These are phyloP conservation scores for Mycena epipterygia DNA, from an alignment of 768 basidiomycete genomes.

Conservation along the genomic window DNA sequence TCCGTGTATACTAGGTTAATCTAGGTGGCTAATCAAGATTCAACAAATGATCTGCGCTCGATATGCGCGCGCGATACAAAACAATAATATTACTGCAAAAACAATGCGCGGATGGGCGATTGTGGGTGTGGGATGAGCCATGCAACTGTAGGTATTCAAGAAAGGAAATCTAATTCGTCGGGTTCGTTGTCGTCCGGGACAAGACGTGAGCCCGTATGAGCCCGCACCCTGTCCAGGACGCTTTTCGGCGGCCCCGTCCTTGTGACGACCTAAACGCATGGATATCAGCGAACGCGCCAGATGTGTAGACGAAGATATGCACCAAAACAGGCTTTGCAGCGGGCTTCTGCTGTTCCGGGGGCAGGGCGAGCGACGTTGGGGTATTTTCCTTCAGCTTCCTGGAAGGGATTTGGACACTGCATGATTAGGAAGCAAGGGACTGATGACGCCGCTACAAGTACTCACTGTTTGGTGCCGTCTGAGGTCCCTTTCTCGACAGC, in stretches of 20 bases:
- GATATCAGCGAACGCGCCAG: not conserved
- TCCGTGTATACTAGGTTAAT: too few relatives aligned
- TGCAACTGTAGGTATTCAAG: conserved; percentile 14
- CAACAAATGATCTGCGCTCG: too few relatives aligned
- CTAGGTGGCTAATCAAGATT: too few relatives aligned
- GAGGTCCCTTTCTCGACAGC: not conserved
- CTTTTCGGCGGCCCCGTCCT: conserved; percentile 23
- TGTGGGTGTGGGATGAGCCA: too few relatives aligned
- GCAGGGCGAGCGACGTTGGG: not conserved
- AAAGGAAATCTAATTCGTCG: conserved; percentile 35
- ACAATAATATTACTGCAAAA: too few relatives aligned
- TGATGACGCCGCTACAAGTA: not conserved
- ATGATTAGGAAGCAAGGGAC: not conserved
- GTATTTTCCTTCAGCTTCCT: conserved; percentile 25
- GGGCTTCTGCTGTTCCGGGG: too few relatives aligned
- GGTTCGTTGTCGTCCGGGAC: conserved; percentile 25
- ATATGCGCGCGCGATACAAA: too few relatives aligned
- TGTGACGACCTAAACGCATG: not conserved
- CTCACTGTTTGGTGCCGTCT: not conserved
- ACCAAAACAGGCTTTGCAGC: conserved; percentile 2
- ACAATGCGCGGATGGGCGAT: too few relatives aligned
- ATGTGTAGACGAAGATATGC: not conserved
- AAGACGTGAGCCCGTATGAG: not conserved
- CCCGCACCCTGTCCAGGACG: conserved; percentile 30
- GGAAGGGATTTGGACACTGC: conserved; percentile 9